Evolutionary conservation across 2,329 filamentous ascomycete species (phyloP).

Genomic region (Fusarium sp.): DNA sequence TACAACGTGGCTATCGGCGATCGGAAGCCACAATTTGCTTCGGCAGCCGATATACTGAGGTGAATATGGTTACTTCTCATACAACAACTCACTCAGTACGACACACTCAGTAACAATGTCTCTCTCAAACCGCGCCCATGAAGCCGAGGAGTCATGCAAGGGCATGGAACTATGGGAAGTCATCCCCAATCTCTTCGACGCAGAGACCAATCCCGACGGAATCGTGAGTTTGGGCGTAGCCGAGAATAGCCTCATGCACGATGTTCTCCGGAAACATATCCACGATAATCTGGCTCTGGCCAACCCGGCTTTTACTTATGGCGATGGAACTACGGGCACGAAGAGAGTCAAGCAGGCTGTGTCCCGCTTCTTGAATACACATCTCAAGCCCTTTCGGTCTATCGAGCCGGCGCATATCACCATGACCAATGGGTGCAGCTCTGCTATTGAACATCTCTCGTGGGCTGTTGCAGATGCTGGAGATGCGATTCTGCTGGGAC

Average conservation of each 20-base stretch:
- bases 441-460: slow-evolving; percentile 56
- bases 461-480: slow-evolving; percentile 57
- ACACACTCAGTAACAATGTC: slow-evolving; percentile 27
- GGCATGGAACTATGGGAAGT: slow-evolving; percentile 57
- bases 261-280: slow-evolving; percentile 56
- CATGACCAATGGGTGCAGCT: slow-evolving; percentile 57
- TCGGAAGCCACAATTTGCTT: slow-evolving; percentile 18
- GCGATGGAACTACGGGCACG: slow-evolving; percentile 56
- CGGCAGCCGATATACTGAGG: slow-evolving; percentile 7
- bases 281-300: slow-evolving; percentile 54
- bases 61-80: slow-evolving; percentile 4
- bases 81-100: not conserved
- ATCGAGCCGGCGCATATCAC: slow-evolving; percentile 53
- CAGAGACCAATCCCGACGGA: slow-evolving; percentile 56
- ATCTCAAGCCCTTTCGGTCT: slow-evolving; percentile 48
- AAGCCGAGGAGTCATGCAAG: slow-evolving; percentile 47
- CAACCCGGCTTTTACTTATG: slow-evolving; percentile 55
- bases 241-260: slow-evolving; percentile 66
- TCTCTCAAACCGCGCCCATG: slow-evolving; percentile 49
- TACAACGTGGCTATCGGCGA: slow-evolving; percentile 28
- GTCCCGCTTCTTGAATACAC: slow-evolving; percentile 53
- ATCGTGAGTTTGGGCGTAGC: slow-evolving; percentile 65
- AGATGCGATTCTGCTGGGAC: slow-evolving; percentile 57
- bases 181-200: slow-evolving; percentile 59
- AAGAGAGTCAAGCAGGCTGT: slow-evolving; percentile 51